Percentiles rank a stretch among this genome's conserved stretches.
phyloP scores from a whole-genome alignment of 2,329 filamentous ascomycete genomes.

The Pyrenophora teres region DNA sequence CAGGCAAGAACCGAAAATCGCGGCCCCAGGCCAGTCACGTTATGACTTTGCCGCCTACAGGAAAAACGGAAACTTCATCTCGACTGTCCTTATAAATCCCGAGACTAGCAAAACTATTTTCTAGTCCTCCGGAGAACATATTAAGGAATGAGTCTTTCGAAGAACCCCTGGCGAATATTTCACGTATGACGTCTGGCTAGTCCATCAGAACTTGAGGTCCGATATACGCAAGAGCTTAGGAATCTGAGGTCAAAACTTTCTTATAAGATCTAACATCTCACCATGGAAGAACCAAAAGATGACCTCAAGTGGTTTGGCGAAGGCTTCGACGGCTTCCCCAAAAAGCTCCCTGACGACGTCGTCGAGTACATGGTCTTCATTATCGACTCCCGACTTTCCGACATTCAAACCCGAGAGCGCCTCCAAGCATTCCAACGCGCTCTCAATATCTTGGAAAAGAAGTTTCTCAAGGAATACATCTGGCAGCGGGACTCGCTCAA shows the following conservation, averaged over 20 bases:
- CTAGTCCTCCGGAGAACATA: not conserved
- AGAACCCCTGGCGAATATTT: too few species aligned
- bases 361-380: conserved; percentile 84
- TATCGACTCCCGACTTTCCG: conserved; percentile 60
- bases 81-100: not conserved
- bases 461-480: conserved; percentile 81
- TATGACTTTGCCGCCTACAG: conserved; percentile 22
- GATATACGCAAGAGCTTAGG: not conserved
- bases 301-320: conserved; percentile 69
- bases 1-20: conserved; percentile 21
- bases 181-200: too few species aligned
- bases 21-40: conserved; percentile 25
- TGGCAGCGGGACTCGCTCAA: conserved; percentile 88
- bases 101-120: too few species aligned
- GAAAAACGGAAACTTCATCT: not conserved
- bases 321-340: conserved; percentile 68
- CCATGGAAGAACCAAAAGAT: conserved; percentile 51
- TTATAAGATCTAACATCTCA: too few species aligned
- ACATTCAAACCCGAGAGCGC: conserved; percentile 63
- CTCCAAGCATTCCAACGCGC: conserved; percentile 75
- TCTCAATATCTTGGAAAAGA: conserved; percentile 65
- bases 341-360: conserved; percentile 76
- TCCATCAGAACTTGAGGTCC: too few species aligned
- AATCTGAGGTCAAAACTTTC: not conserved
- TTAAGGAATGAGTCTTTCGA: too few species aligned